Evolutionary conservation across 2,329 filamentous ascomycete species (phyloP).

Genomic region (Byssothecium circinans): DNA sequence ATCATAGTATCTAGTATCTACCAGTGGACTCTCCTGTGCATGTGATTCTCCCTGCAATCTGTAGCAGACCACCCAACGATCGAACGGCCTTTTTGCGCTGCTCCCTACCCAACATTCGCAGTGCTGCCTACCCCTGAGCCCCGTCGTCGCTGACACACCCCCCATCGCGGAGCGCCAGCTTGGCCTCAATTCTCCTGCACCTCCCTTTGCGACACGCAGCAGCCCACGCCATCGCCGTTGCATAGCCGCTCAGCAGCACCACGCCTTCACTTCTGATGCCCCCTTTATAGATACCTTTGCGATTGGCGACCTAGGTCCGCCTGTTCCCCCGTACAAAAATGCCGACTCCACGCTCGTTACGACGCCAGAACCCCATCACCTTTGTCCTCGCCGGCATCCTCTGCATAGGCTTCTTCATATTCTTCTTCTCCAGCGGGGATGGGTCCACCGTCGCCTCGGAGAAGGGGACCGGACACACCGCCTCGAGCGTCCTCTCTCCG

Average conservation of each 20-base stretch:
- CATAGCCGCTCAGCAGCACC: constrained; percentile 11
- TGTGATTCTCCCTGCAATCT: constrained; percentile 3
- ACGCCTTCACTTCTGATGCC: constrained; percentile 35
- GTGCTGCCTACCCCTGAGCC: no score
- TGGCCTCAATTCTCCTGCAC: constrained; percentile 33
- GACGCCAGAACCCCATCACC: constrained; percentile 77
- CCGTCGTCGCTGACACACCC: constrained; percentile 9
- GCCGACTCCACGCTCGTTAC: constrained; percentile 67
- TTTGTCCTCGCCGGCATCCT: constrained; percentile 71
- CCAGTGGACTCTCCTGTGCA: constrained; percentile 4
- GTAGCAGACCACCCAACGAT: not conserved
- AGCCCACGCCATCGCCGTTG: constrained; percentile 2
- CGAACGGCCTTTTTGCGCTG: constrained; percentile 2
- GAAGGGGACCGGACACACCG: constrained; percentile 56
- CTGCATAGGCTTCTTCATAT: constrained; percentile 62
- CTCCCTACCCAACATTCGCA: no score
- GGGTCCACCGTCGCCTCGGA: constrained; percentile 52
- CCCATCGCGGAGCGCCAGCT: constrained; percentile 20
- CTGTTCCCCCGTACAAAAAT: constrained; percentile 44
- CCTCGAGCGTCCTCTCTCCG: constrained; percentile 71
- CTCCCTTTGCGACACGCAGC: constrained; percentile 28
- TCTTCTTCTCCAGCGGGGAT: constrained; percentile 65
- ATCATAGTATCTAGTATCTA: not conserved
- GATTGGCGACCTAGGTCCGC: constrained; percentile 37
- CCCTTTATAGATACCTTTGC: constrained; percentile 27